These are phyloP conservation scores for Bretziella fagacearum DNA, from an alignment of 2,329 filamentous ascomycete genomes.

Conservation along the genomic window DNA sequence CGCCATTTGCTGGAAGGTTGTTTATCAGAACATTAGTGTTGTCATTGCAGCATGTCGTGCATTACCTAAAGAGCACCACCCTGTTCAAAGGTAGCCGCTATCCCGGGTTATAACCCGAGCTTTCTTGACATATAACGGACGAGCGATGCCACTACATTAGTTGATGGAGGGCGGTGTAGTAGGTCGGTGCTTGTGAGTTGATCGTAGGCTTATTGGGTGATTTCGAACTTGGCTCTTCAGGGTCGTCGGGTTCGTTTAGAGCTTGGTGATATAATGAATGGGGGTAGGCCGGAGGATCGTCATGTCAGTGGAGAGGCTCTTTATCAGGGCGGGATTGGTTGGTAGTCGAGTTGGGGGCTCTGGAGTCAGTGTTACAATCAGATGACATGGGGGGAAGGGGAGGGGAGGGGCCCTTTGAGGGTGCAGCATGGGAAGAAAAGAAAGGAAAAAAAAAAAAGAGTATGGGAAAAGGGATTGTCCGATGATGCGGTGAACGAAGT, in stretches of 20 bases:
- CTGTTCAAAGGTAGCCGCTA: not conserved
- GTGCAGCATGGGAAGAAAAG: not conserved
- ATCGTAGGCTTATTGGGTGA: not conserved
- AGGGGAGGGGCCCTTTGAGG: no score
- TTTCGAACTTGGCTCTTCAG: not conserved
- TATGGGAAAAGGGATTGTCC: no score
- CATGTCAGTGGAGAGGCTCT: slow-evolving; percentile 3
- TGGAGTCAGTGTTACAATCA: not conserved
- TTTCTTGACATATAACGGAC: not conserved
- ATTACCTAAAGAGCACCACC: slow-evolving; percentile 8
- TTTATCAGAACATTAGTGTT: slow-evolving; percentile 1
- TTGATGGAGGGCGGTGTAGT: not conserved
- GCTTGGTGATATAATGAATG: not conserved
- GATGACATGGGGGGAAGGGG: not conserved
- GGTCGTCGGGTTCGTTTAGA: no score
- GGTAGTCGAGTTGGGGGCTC: not conserved
- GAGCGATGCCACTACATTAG: not conserved
- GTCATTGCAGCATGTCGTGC: slow-evolving; percentile 1
- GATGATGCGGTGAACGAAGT: not conserved
- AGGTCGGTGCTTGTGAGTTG: not conserved
- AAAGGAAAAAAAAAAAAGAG: not conserved
- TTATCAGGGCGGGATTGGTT: not conserved
- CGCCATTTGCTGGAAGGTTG: no score
- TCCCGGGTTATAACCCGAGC: not conserved
- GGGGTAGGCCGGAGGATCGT: not conserved